These are phyloP conservation scores for Neurospora sp. DNA, from an alignment of 495 filamentous ascomycete genomes.

Conservation along the genomic window DNA sequence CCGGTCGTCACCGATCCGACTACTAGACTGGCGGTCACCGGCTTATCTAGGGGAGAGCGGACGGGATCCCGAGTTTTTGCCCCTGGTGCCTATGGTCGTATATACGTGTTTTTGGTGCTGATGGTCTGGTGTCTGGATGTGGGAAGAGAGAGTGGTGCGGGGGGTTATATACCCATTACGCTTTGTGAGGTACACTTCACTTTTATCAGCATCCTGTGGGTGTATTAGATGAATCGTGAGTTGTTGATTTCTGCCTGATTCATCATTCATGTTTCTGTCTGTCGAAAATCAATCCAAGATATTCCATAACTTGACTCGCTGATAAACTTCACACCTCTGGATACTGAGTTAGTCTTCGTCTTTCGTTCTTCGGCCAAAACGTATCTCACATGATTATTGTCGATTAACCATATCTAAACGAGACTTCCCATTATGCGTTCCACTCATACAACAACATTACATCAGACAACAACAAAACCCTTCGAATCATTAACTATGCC, in stretches of 20 bases:
- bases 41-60: slow-evolving; percentile 35
- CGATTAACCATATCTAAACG: not conserved
- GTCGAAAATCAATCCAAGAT: not conserved
- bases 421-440: not conserved
- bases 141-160: not conserved
- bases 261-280: not conserved
- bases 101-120: not conserved
- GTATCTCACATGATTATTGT: not conserved
- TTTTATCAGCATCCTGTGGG: not conserved
- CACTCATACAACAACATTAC: not conserved
- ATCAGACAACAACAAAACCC: not conserved
- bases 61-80: slow-evolving; percentile 37
- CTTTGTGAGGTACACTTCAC: not conserved
- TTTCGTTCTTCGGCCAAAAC: not conserved
- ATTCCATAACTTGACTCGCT: not conserved
- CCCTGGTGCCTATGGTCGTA: not conserved
- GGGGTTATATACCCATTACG: not conserved
- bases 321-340: not conserved
- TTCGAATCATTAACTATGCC: not conserved
- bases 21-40: not conserved
- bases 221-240: not conserved
- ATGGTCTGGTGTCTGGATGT: not conserved
- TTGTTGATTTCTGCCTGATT: not conserved
- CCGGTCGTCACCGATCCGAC: not conserved
- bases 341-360: not conserved